A percentile compares a stretch with the other conserved stretches of the same genome.
Evolutionary conservation across 1,139 yeast species (phyloP).

Genomic region (Candida sanyaensis): DNA sequence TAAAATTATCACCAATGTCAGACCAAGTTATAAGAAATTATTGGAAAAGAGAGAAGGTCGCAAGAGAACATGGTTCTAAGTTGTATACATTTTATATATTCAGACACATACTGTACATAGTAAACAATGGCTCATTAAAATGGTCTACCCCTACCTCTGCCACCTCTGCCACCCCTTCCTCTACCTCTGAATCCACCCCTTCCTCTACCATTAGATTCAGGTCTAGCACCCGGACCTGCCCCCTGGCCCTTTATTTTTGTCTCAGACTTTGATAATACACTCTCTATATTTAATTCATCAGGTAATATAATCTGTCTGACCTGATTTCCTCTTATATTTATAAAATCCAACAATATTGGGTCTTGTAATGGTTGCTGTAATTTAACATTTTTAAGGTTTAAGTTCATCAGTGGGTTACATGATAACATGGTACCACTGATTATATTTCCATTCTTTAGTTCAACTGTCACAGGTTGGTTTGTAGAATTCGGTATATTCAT

Average conservation of each 20-base stretch:
- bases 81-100: background rate
- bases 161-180: constrained; percentile 13
- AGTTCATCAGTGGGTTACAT: constrained; percentile 92
- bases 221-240: constrained; percentile 39
- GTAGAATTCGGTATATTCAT: constrained; percentile 72
- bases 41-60: constrained; percentile 52
- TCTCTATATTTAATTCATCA: constrained; percentile 82
- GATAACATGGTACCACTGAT: constrained; percentile 58
- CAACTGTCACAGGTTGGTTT: constrained; percentile 88
- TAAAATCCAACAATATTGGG: constrained; percentile 72
- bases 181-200: constrained; percentile 23
- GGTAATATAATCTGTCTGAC: constrained; percentile 85
- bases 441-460: constrained; percentile 78
- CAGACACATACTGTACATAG: constrained; percentile 1
- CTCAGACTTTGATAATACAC: constrained; percentile 54
- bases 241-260: constrained; percentile 42
- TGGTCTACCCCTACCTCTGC: constrained; percentile 10
- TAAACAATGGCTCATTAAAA: constrained; percentile 11
- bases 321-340: constrained; percentile 88
- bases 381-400: constrained; percentile 79
- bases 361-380: constrained; percentile 73
- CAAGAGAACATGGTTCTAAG: constrained; percentile 29
- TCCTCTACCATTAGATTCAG: constrained; percentile 16
- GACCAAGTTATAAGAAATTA: constrained; percentile 63
- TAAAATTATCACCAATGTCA: constrained; percentile 61